phyloP scores from a whole-genome alignment of 257 asterid species.

The Penstemon newberryi region DNA sequence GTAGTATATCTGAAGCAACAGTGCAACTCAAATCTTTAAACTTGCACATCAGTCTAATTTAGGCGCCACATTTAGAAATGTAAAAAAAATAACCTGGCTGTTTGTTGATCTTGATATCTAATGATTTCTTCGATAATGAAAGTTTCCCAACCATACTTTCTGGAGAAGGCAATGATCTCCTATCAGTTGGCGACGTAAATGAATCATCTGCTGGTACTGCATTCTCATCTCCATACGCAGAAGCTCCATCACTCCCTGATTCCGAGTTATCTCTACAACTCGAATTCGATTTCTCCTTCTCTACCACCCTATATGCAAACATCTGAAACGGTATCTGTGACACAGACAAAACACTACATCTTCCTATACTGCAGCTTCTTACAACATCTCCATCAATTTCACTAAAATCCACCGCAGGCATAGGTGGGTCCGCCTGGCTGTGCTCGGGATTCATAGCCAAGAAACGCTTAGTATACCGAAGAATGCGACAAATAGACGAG shows the following conservation, averaged over 20 bases:
- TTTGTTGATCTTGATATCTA: slow-evolving; percentile 43
- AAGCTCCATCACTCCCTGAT: slow-evolving; percentile 77
- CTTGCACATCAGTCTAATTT: too few relatives aligned
- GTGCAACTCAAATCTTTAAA: too few relatives aligned
- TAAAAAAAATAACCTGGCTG: slow-evolving; percentile 49
- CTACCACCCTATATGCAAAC: slow-evolving; percentile 67
- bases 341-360: slow-evolving; percentile 28
- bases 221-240: slow-evolving; percentile 52
- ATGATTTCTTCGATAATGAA: slow-evolving; percentile 41
- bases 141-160: slow-evolving; percentile 44
- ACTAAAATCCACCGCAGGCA: slow-evolving; percentile 52
- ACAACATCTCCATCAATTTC: slow-evolving; percentile 41
- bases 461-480: slow-evolving; percentile 64
- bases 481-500: slow-evolving; percentile 58
- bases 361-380: slow-evolving; percentile 25
- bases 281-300: slow-evolving; percentile 54
- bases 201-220: slow-evolving; percentile 42
- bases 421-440: slow-evolving; percentile 56
- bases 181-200: slow-evolving; percentile 46
- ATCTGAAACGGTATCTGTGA: slow-evolving; percentile 70
- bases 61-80: neutral
- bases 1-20: too few relatives aligned
- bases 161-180: slow-evolving; percentile 41
- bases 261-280: slow-evolving; percentile 51
- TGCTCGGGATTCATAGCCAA: slow-evolving; percentile 47